Evolutionary conservation across 345 rosid species (phyloP).

Genomic region (Gossypium longicalyx): DNA sequence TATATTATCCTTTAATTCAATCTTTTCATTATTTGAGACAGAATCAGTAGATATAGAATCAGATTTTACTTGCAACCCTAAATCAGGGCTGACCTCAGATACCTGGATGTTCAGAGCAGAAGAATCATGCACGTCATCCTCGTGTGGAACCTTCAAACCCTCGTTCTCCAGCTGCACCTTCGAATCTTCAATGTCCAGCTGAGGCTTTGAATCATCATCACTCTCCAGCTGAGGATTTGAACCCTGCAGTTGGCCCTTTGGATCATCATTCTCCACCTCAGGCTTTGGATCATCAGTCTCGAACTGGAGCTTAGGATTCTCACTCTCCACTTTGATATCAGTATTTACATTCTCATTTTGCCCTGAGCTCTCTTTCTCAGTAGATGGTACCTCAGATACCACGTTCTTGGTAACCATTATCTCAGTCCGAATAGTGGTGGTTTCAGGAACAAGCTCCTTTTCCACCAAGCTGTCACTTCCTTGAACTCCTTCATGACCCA

Average conservation of each 20-base stretch:
- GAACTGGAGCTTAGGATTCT: not conserved
- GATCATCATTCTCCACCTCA: constrained; percentile 25
- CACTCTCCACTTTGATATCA: constrained; percentile 37
- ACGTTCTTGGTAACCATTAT: constrained; percentile 25
- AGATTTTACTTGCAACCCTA: constrained; percentile 98
- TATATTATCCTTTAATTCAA: constrained; percentile 92
- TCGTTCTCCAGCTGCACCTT: constrained; percentile 38
- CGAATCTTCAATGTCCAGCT: constrained; percentile 32
- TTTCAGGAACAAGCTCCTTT: constrained; percentile 22
- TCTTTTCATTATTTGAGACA: constrained; percentile 93
- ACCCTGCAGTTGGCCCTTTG: constrained; percentile 28
- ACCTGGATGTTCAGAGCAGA: constrained; percentile 85
- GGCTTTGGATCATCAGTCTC: constrained; percentile 25
- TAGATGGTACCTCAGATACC: constrained; percentile 29
- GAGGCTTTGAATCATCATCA: constrained; percentile 24
- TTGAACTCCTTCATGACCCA: constrained; percentile 20
- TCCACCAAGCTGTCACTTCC: constrained; percentile 19
- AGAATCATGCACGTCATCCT: constrained; percentile 44
- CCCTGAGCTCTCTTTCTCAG: constrained; percentile 33
- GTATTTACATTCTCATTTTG: constrained; percentile 36
- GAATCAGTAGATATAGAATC: constrained; percentile 98
- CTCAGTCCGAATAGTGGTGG: constrained; percentile 22
- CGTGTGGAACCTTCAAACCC: constrained; percentile 41
- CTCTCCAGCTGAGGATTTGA: constrained; percentile 23
- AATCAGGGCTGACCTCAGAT: constrained; percentile 93